Conservation (phyloP, 345 rosid genomes). For the Ceriops zippeliana region DNA sequence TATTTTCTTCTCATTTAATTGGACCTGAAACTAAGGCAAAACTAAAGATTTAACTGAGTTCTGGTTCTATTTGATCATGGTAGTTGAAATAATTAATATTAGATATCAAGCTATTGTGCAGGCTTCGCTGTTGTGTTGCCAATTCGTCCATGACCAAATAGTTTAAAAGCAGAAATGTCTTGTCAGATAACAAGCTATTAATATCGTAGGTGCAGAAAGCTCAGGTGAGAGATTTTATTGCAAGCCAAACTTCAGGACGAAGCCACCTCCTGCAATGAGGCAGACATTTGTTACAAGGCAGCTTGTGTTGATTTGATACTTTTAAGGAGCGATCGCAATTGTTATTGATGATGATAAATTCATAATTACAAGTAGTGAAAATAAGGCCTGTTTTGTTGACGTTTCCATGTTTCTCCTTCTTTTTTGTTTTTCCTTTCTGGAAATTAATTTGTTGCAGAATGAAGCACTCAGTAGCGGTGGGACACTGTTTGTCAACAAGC, state of each 20-base stretch:
- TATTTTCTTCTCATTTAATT: neutral
- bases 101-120: neutral
- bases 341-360: neutral
- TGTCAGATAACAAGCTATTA: neutral
- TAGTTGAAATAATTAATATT: constrained; percentile 28
- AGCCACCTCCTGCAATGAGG: neutral
- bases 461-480: constrained; percentile 99
- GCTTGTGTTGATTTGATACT: too few relatives aligned
- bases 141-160: neutral
- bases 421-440: neutral
- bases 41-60: neutral
- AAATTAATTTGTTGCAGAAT: constrained; percentile 44
- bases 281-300: neutral
- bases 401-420: neutral
- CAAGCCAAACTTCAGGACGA: neutral
- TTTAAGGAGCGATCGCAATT: neutral
- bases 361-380: neutral
- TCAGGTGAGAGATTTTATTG: neutral
- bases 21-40: neutral
- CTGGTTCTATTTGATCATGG: constrained; percentile 5
- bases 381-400: neutral
- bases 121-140: neutral
- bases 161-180: neutral
- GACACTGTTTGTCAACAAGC: constrained; percentile 80
- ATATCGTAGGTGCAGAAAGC: neutral